phyloP scores from a whole-genome alignment of 306 rosid species.

The Gastrolobium bilobum region DNA sequence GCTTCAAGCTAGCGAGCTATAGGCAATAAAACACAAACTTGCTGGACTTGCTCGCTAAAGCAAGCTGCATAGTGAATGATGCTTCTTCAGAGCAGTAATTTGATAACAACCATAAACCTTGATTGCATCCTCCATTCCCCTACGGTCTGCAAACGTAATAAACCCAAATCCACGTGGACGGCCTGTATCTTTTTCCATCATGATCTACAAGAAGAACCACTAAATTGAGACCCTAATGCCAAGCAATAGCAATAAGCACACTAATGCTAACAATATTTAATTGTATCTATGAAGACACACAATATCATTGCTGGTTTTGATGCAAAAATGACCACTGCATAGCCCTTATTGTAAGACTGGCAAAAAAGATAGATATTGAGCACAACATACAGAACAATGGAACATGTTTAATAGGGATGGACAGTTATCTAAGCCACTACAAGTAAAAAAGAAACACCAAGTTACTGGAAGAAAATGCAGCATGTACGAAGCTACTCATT shows the following conservation, averaged over 20 bases:
- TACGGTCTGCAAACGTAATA: conserved; percentile 87
- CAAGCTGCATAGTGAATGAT: no score
- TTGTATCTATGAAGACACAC: conserved; percentile 30
- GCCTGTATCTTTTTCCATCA: conserved; percentile 93
- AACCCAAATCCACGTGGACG: conserved; percentile 99
- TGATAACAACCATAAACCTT: no score
- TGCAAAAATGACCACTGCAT: conserved; percentile 36
- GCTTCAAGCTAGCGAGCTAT: no score
- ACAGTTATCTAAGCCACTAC: conserved; percentile 5
- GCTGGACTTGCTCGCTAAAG: no score
- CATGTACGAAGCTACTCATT: conserved; percentile 23
- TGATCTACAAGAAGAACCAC: conserved; percentile 75
- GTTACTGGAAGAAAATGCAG: conserved; percentile 11
- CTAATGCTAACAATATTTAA: conserved; percentile 36
- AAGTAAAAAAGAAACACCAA: conserved; percentile 37
- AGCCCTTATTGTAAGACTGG: conserved; percentile 7
- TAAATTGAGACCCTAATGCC: conserved; percentile 46
- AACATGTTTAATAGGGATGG: conserved; percentile 9
- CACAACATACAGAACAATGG: not conserved
- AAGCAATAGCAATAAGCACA: conserved; percentile 34
- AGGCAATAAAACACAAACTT: no score
- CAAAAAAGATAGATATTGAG: conserved; percentile 6
- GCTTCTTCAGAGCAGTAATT: no score
- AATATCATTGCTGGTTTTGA: conserved; percentile 32
- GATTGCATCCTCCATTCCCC: conserved; percentile 99